Evolutionary conservation across 2,329 filamentous ascomycete genomes (phyloP).

Genomic region (Xylariaceae sp.): DNA sequence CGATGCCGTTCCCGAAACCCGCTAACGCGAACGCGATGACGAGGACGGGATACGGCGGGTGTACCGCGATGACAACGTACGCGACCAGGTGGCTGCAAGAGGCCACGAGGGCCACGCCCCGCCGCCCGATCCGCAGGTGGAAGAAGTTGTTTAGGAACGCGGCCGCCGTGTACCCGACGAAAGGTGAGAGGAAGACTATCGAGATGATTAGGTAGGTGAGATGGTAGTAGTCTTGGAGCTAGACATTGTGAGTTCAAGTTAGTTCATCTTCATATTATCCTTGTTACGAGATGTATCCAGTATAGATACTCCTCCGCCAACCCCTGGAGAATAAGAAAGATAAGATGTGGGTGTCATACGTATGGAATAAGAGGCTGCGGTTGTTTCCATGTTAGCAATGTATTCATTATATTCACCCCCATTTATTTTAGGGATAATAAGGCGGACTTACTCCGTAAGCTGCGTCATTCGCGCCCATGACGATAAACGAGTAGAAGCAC

Average conservation of each 20-base stretch:
- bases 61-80: slow-evolving; percentile 67
- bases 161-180: slow-evolving; percentile 53
- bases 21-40: slow-evolving; percentile 70
- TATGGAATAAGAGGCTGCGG: slow-evolving; percentile 57
- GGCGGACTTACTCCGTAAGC: slow-evolving; percentile 59
- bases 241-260: neutral
- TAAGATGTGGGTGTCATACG: slow-evolving; percentile 44
- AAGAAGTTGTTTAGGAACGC: slow-evolving; percentile 53
- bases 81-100: slow-evolving; percentile 67
- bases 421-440: neutral
- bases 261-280: neutral
- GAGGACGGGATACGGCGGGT: slow-evolving; percentile 72
- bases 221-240: slow-evolving; percentile 55
- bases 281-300: no score
- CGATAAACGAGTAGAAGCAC: slow-evolving; percentile 63
- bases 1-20: slow-evolving; percentile 74
- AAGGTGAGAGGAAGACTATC: slow-evolving; percentile 55
- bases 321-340: neutral
- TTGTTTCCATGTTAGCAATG: slow-evolving; percentile 6
- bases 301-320: no score
- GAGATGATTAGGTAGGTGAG: slow-evolving; percentile 57
- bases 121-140: slow-evolving; percentile 60
- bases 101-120: slow-evolving; percentile 69
- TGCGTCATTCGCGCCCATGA: slow-evolving; percentile 65
- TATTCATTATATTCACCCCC: slow-evolving; percentile 29